A percentile compares a stretch with the other conserved stretches of the same genome.
These are phyloP conservation scores for Haplosporangium sp. DNA, from an alignment of 371 early-diverging fungal species.

Conservation along the genomic window DNA sequence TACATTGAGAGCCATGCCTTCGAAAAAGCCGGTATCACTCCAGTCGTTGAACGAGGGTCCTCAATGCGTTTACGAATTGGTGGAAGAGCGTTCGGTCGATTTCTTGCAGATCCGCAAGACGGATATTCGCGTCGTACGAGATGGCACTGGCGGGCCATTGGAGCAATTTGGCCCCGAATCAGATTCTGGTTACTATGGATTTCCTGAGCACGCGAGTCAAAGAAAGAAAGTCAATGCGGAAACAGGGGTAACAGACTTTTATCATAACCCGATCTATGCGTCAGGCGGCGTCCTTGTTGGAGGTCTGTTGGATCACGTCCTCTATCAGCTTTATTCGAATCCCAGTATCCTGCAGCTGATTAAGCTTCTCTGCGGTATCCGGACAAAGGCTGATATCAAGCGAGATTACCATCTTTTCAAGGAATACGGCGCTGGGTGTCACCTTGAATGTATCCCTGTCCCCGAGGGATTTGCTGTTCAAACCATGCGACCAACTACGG, in stretches of 20 bases:
- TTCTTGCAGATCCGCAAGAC: constrained; percentile 44
- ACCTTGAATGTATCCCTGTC: constrained; percentile 55
- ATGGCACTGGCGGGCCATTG: constrained; percentile 22
- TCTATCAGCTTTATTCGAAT: constrained; percentile 59
- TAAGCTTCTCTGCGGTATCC: constrained; percentile 63
- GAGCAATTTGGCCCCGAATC: constrained; percentile 17
- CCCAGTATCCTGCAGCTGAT: constrained; percentile 61
- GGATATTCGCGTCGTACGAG: constrained; percentile 8
- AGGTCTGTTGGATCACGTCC: constrained; percentile 58
- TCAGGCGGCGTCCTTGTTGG: constrained; percentile 65
- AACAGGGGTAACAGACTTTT: constrained; percentile 25
- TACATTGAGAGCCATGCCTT: neutral
- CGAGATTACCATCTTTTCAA: constrained; percentile 45
- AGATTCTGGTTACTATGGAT: constrained; percentile 31
- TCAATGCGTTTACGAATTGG: constrained; percentile 52
- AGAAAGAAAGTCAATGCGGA: constrained; percentile 10
- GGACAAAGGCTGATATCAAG: constrained; percentile 51
- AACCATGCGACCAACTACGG: constrained; percentile 13
- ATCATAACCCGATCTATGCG: constrained; percentile 61
- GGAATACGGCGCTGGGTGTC: constrained; percentile 44
- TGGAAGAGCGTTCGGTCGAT: constrained; percentile 50
- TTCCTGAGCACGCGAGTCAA: constrained; percentile 6
- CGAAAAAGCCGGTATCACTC: constrained; percentile 18
- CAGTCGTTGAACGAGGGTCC: constrained; percentile 37
- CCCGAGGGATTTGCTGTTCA: constrained; percentile 57